Percentiles rank a stretch among this genome's conserved stretches.
phyloP scores from a whole-genome alignment of 2,329 filamentous ascomycete genomes.

The Fusarium subglutinans region DNA sequence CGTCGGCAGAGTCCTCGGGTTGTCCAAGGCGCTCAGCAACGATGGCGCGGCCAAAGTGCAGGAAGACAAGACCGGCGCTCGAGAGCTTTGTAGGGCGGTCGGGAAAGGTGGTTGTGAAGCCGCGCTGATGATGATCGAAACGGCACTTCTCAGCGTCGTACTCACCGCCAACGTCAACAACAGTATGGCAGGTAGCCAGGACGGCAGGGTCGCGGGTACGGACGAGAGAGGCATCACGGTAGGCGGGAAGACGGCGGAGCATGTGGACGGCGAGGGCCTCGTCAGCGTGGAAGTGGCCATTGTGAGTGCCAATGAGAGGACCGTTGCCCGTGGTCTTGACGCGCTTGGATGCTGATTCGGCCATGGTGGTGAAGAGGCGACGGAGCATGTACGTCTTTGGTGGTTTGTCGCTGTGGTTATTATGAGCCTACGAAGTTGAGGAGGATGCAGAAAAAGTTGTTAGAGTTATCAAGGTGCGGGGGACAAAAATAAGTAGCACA shows the following conservation, averaged over 20 bases:
- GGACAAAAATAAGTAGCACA: slow-evolving; percentile 16
- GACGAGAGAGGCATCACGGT: slow-evolving; percentile 76
- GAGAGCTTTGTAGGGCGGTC: slow-evolving; percentile 87
- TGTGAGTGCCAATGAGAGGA: slow-evolving; percentile 89
- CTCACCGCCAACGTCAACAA: slow-evolving; percentile 96
- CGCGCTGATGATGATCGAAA: slow-evolving; percentile 97
- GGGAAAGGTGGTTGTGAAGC: slow-evolving; percentile 87
- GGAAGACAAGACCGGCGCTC: slow-evolving; percentile 91
- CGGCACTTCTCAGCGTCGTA: slow-evolving; percentile 81
- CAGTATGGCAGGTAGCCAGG: slow-evolving; percentile 87
- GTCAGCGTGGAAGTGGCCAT: slow-evolving; percentile 98
- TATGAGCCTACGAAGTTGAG: neutral
- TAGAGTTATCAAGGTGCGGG: slow-evolving; percentile 1
- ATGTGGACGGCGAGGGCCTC: slow-evolving; percentile 97
- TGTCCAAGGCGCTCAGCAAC: slow-evolving; percentile 68
- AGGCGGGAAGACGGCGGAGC: slow-evolving; percentile 87
- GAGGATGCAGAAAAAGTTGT: slow-evolving; percentile 6
- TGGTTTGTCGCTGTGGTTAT: neutral
- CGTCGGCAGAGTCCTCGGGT: slow-evolving; percentile 69
- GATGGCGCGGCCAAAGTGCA: slow-evolving; percentile 91
- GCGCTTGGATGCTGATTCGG: slow-evolving; percentile 80
- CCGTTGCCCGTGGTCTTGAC: slow-evolving; percentile 74
- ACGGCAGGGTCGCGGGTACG: slow-evolving; percentile 86
- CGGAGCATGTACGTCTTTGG: slow-evolving; percentile 43
- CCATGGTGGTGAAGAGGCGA: slow-evolving; percentile 49